phyloP scores from a whole-genome alignment of 352 stramenopile genomes.

The Elongisporangium anandrum region DNA sequence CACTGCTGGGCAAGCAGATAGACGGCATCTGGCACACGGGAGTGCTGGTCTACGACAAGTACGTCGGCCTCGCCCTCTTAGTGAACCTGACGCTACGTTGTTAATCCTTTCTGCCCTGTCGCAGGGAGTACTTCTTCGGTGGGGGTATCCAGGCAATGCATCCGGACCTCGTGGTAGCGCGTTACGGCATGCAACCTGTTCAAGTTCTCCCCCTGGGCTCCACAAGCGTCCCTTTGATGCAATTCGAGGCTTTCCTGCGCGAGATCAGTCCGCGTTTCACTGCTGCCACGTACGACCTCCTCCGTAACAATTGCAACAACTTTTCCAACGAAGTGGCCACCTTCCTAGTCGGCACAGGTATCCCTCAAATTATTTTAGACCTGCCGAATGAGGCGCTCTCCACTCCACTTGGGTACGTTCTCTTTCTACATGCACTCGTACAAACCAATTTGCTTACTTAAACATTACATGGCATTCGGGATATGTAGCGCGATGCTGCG shows the following conservation, averaged over 20 bases:
- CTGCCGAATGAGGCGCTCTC: constrained; percentile 86
- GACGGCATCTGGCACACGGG: constrained; percentile 93
- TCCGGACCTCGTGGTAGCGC: constrained; percentile 61
- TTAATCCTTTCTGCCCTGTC: constrained; percentile 2
- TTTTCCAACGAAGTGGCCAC: constrained; percentile 90
- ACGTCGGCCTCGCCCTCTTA: constrained; percentile 4
- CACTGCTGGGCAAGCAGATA: constrained; percentile 91
- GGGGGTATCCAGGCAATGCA: constrained; percentile 86
- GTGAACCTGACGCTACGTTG: constrained; percentile 34
- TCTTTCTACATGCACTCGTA: constrained; percentile 1
- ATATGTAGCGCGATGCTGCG: constrained; percentile 61
- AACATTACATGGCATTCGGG: no score
- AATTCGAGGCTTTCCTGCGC: constrained; percentile 86
- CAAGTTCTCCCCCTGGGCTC: constrained; percentile 72
- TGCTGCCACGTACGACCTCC: constrained; percentile 90
- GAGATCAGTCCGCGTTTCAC: constrained; percentile 83
- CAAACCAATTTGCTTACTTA: no score
- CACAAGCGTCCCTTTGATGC: constrained; percentile 56
- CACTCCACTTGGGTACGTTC: constrained; percentile 82
- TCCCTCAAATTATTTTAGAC: constrained; percentile 90
- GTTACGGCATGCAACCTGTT: constrained; percentile 86
- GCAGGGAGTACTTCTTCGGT: constrained; percentile 97
- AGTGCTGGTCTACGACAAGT: constrained; percentile 64
- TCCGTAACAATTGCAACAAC: constrained; percentile 97
- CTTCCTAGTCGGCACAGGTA: constrained; percentile 84